A percentile compares a stretch with the other conserved stretches of the same genome.
These are phyloP conservation scores for Hirsutella thompsonii DNA, from an alignment of 2,329 filamentous ascomycete genomes.

Conservation along the genomic window DNA sequence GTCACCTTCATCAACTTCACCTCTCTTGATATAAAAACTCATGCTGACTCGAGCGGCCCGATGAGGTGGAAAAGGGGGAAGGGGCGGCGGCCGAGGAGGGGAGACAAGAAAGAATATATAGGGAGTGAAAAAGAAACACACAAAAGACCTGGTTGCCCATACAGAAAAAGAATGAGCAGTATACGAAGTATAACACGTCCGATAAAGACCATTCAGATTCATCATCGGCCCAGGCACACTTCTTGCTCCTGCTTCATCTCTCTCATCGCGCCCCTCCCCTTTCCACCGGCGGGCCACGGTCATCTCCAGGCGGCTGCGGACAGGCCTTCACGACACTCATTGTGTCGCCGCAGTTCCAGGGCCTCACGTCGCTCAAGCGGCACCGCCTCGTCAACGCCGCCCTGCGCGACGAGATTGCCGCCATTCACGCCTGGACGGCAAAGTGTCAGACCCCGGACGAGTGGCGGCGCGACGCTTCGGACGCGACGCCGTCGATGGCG, in stretches of 20 bases:
- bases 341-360: constrained; percentile 54
- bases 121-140: neutral
- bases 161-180: neutral
- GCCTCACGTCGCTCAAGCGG: constrained; percentile 66
- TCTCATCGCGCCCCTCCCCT: neutral
- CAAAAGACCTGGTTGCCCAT: neutral
- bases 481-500: constrained; percentile 25
- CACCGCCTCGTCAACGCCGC: constrained; percentile 77
- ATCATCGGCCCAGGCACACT: neutral
- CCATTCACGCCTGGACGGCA: constrained; percentile 89
- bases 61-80: neutral
- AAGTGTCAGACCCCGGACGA: constrained; percentile 89
- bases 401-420: constrained; percentile 76
- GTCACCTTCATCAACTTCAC: too few species aligned
- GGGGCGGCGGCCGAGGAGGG: too few species aligned
- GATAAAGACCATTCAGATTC: neutral
- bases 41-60: neutral
- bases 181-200: neutral
- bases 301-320: constrained; percentile 43
- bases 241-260: neutral
- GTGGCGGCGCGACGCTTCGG: constrained; percentile 54
- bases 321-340: constrained; percentile 47
- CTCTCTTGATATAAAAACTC: neutral
- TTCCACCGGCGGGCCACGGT: neutral
- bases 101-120: too few species aligned